Evolutionary conservation across 2,329 filamentous ascomycete species (phyloP).

Genomic region (Rhynchosporium agropyri): DNA sequence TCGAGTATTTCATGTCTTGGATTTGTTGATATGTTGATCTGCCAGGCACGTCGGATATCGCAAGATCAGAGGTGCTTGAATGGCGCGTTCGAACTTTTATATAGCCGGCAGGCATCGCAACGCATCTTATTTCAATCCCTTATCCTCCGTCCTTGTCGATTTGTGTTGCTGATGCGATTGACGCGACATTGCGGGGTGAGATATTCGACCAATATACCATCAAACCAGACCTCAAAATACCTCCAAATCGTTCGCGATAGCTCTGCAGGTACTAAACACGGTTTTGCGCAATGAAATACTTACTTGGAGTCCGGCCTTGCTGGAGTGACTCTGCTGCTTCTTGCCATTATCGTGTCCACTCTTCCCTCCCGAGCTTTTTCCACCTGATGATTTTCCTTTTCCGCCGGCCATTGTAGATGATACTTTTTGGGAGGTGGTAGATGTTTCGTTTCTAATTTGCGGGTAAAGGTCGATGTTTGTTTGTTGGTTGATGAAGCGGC

Average conservation of each 20-base stretch:
- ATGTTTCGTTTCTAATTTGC: slow-evolving; percentile 18
- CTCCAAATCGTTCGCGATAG: slow-evolving; percentile 17
- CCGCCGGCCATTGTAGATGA: slow-evolving; percentile 42
- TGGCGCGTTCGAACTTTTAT: slow-evolving; percentile 20
- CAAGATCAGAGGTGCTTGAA: background rate
- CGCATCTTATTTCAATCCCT: slow-evolving; percentile 15
- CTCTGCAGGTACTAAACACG: slow-evolving; percentile 1
- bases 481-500: slow-evolving; percentile 23
- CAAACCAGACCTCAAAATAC: slow-evolving; percentile 22
- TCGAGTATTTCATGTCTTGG: slow-evolving; percentile 18
- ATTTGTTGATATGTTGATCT: slow-evolving; percentile 34
- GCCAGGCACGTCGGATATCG: slow-evolving; percentile 31
- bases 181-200: slow-evolving; percentile 41
- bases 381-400: slow-evolving; percentile 44
- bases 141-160: slow-evolving; percentile 12
- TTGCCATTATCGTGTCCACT: slow-evolving; percentile 42
- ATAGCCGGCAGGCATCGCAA: background rate
- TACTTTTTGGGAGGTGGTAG: slow-evolving; percentile 18
- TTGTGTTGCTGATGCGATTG: slow-evolving; percentile 22
- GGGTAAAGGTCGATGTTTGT: slow-evolving; percentile 30
- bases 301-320: slow-evolving; percentile 44
- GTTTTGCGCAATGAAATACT: slow-evolving; percentile 37
- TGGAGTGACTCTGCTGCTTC: slow-evolving; percentile 45
- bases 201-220: slow-evolving; percentile 24
- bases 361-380: slow-evolving; percentile 45